Base-by-base conservation (phyloP, 129 eudicot genomes). In the Rutidosis leptorrhynchoides region DNA sequence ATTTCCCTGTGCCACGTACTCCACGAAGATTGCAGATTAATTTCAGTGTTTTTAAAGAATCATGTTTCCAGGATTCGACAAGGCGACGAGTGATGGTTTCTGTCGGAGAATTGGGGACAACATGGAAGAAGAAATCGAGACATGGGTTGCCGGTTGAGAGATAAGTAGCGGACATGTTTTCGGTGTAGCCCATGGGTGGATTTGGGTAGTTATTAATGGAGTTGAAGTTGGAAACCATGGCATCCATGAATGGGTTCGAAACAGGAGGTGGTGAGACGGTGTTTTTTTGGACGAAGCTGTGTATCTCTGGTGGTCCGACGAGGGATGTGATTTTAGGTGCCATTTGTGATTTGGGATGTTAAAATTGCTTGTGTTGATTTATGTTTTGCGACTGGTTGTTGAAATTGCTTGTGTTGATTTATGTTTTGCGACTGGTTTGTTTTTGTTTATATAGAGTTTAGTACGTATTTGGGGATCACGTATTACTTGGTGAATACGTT, bases 141-240 rank as follows among this genome's bases (percentile, higher is more conserved):
- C 70, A 65, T n/a, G 70, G 70, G 43, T 65, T 65, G n/a, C 70
- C 70, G 0, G 70, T 45, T n/a, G 70, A 65, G 23, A 65, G 20
- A 48, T 26, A 65, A 7, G 70, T 65, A 27, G 58, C 27, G 0
- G 70, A 65, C 58, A 46, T 65, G 70, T 65, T 65, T 65, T 65
- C 70, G 58, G 58, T 65, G 70, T 65, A 65, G 19, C 70, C 58
- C 43, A 65, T 48, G 17, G 58, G 70, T 48, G n/a, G 43, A 3
- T 14, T 26, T 26, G 11, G 43, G 40, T 26, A 1, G n/a, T 2
- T 7, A 25, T 12, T 28, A 20, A 22, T 26, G 70, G 58, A 46
- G 58, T 65, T 65, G 70, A 46, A 65, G 58, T 27, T 19, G 42
- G 70, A 65, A 45, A 65, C 57, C 70, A 65, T 65, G 27, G 70